These are phyloP conservation scores for Cryptosporidium canis DNA, from an alignment of 169 alveolate species.

Conservation along the genomic window DNA sequence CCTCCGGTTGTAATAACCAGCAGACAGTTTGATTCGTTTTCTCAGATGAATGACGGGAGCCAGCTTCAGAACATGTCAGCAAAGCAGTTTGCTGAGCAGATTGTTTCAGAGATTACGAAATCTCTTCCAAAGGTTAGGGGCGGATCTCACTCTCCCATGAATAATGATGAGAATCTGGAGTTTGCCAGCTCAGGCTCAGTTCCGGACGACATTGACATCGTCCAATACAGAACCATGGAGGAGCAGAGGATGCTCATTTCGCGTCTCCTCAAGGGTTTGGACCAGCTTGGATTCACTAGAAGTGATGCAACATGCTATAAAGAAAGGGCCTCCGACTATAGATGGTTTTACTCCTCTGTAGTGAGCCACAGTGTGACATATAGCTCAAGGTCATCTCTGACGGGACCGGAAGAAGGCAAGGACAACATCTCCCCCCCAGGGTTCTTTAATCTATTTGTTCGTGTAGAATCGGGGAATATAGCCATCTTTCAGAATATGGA, in stretches of 20 bases:
- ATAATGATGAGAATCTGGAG: not conserved
- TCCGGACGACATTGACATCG: conserved; percentile 28
- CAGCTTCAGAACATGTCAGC: not conserved
- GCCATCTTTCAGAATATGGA: conserved; percentile 67
- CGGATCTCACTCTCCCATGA: too few species aligned
- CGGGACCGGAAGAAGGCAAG: not conserved
- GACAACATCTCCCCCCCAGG: conserved; percentile 57
- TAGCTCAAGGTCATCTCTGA: not conserved
- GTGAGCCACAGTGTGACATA: conserved; percentile 64
- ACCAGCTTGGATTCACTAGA: conserved; percentile 62
- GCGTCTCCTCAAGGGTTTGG: conserved; percentile 46
- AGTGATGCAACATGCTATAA: conserved; percentile 68
- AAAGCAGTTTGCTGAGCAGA: conserved; percentile 60
- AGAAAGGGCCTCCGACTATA: conserved; percentile 63
- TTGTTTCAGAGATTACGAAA: conserved; percentile 51
- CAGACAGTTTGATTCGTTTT: conserved; percentile 15
- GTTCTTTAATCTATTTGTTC: conserved; percentile 57
- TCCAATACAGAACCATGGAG: conserved; percentile 67
- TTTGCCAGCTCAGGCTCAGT: not conserved
- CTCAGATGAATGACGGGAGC: not conserved
- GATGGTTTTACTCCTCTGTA: conserved; percentile 71
- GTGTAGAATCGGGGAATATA: conserved; percentile 69
- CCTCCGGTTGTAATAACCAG: conserved; percentile 68
- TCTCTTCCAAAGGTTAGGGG: conserved; percentile 23
- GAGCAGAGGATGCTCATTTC: conserved; percentile 66